Percentiles rank a stretch among this genome's conserved stretches.
phyloP scores from a whole-genome alignment of 2,329 filamentous ascomycete genomes.

The Nemania sp. region DNA sequence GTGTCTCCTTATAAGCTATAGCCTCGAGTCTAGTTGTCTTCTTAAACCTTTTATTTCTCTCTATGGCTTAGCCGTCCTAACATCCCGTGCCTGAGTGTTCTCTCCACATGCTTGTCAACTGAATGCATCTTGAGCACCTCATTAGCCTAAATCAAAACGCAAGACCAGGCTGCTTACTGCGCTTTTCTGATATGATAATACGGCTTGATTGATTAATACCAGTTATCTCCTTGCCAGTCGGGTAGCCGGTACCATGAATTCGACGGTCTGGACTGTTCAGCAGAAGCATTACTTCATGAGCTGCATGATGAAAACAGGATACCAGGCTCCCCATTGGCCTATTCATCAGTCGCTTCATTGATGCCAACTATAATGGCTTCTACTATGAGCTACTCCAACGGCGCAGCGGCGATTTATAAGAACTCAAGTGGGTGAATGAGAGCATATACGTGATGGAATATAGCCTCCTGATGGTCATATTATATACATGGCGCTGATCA shows the following conservation, averaged over 20 bases:
- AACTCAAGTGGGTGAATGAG: neutral
- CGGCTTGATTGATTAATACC: neutral
- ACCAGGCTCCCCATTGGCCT: neutral
- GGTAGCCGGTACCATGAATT: constrained; percentile 8
- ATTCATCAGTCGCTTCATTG: neutral
- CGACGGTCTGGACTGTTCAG: constrained; percentile 1
- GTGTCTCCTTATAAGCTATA: no score
- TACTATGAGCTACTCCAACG: constrained; percentile 7
- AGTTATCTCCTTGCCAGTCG: neutral
- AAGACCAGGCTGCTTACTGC: neutral
- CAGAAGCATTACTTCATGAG: neutral
- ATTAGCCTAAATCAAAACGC: constrained; percentile 20
- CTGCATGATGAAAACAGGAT: neutral
- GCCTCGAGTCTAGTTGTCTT: no score
- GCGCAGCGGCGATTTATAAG: constrained; percentile 6
- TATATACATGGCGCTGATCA: neutral
- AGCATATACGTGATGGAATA: constrained; percentile 3
- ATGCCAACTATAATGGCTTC: neutral
- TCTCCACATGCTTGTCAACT: constrained; percentile 4
- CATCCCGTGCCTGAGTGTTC: neutral
- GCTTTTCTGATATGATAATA: neutral
- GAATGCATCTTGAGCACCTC: constrained; percentile 2
- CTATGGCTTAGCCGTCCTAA: neutral
- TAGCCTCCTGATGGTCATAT: no score
- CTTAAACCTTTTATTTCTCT: no score